Conservation (phyloP, 73 alveolate genomes). For the Paramecium sonneborni region DNA sequence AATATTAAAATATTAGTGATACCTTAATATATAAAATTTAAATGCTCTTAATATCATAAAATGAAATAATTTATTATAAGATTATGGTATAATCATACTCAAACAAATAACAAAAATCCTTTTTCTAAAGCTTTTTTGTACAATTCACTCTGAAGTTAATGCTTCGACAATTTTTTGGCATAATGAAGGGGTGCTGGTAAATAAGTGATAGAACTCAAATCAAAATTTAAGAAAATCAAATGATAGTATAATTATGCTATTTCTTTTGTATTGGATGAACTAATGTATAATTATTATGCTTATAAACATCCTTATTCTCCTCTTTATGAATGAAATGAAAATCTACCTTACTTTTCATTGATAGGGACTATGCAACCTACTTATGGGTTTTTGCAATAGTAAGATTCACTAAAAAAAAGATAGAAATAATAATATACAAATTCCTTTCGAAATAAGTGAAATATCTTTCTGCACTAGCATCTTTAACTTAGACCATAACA, state of each 20-base stretch:
- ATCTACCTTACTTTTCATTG: not conserved
- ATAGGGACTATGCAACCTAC: not conserved
- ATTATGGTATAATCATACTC: not conserved
- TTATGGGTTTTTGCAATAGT: slow-evolving; percentile 18
- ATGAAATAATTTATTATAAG: not conserved
- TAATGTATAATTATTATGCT: not conserved
- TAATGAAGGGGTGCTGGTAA: slow-evolving; percentile 50
- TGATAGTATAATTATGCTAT: not conserved
- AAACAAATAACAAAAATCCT: slow-evolving; percentile 35
- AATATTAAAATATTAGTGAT: not conserved
- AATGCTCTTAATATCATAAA: not conserved
- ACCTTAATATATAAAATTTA: not conserved
- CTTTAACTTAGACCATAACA: not conserved
- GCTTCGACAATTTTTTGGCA: not conserved
- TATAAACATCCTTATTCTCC: slow-evolving; percentile 17
- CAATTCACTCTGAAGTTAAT: not conserved
- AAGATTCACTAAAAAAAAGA: not conserved
- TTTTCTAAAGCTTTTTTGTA: not conserved
- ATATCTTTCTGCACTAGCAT: not conserved
- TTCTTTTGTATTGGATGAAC: slow-evolving; percentile 4
- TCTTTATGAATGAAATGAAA: slow-evolving; percentile 34
- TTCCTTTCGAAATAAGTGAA: not conserved
- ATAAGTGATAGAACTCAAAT: not conserved
- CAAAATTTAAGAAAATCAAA: not conserved
- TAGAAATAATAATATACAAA: not conserved